These are phyloP conservation scores for Daldinia childiae DNA, from an alignment of 495 filamentous ascomycete genomes.

Conservation along the genomic window DNA sequence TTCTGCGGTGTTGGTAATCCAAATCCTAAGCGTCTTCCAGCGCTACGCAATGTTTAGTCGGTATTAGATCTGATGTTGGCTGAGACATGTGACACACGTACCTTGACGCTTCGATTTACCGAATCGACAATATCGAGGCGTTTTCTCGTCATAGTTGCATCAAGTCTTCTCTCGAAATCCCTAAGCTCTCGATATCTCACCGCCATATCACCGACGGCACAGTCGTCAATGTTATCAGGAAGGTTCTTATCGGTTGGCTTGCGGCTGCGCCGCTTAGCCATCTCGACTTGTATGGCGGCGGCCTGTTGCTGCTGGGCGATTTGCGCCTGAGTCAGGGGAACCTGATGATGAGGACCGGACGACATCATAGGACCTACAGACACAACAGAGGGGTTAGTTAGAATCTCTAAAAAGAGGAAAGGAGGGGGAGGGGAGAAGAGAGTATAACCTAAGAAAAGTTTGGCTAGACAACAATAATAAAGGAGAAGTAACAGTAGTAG, in stretches of 20 bases:
- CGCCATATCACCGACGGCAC: slow-evolving; percentile 81
- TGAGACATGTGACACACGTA: slow-evolving; percentile 41
- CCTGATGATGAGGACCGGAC: slow-evolving; percentile 56
- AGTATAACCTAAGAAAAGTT: not conserved
- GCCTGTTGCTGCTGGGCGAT: slow-evolving; percentile 64
- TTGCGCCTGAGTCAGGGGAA: slow-evolving; percentile 62
- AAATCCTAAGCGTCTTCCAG: slow-evolving; percentile 86
- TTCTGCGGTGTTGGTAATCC: slow-evolving; percentile 95
- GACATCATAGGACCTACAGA: slow-evolving; percentile 67
- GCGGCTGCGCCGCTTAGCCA: slow-evolving; percentile 77
- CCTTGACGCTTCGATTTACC: slow-evolving; percentile 79
- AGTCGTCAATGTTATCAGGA: slow-evolving; percentile 85
- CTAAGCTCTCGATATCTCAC: slow-evolving; percentile 81
- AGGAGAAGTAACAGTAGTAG: slow-evolving; percentile 9
- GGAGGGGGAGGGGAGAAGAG: not conserved
- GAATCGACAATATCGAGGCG: slow-evolving; percentile 88
- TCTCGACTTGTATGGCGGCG: slow-evolving; percentile 65
- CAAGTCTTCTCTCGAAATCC: slow-evolving; percentile 87
- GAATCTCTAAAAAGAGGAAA: slow-evolving; percentile 3
- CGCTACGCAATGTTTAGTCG: slow-evolving; percentile 56
- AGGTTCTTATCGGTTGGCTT: slow-evolving; percentile 96
- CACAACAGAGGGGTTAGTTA: slow-evolving; percentile 43
- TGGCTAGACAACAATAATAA: not conserved
- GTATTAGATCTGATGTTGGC: not conserved
- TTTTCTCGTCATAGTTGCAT: slow-evolving; percentile 96